phyloP scores from a whole-genome alignment of 1,139 yeast genomes.

The Pichia terricola region DNA sequence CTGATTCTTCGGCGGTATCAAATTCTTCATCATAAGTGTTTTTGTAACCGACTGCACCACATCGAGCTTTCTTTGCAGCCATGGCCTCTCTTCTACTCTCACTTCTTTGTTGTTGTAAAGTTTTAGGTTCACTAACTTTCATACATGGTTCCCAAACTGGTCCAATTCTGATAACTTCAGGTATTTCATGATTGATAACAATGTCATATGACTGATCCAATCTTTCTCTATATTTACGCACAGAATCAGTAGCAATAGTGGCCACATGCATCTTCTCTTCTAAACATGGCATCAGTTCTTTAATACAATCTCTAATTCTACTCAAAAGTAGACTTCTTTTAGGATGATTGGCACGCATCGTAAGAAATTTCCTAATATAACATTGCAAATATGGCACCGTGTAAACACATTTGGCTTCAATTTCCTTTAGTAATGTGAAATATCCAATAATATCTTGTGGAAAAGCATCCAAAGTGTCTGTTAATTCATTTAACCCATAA shows the following conservation, averaged over 20 bases:
- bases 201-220: slow-evolving; percentile 75
- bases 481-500: slow-evolving; percentile 86
- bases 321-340: slow-evolving; percentile 26
- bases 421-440: slow-evolving; percentile 81
- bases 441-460: slow-evolving; percentile 80
- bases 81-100: slow-evolving; percentile 86
- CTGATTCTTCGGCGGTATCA: slow-evolving; percentile 16
- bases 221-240: slow-evolving; percentile 58
- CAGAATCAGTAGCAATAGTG: slow-evolving; percentile 75
- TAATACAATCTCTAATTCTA: slow-evolving; percentile 34
- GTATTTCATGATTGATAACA: slow-evolving; percentile 63
- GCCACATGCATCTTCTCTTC: slow-evolving; percentile 98
- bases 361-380: slow-evolving; percentile 48
- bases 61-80: slow-evolving; percentile 67
- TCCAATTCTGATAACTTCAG: slow-evolving; percentile 58
- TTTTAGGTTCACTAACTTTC: slow-evolving; percentile 43
- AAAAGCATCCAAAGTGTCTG: slow-evolving; percentile 86
- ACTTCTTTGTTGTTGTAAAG: slow-evolving; percentile 62
- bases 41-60: slow-evolving; percentile 32
- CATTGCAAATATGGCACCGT: slow-evolving; percentile 59
- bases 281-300: slow-evolving; percentile 80
- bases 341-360: slow-evolving; percentile 31
- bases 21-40: slow-evolving; percentile 8
- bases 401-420: slow-evolving; percentile 85
- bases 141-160: slow-evolving; percentile 88